Evolutionary conservation across 2,329 filamentous ascomycete genomes (phyloP), one percentile per base, ranked within the genome.

Genomic region (Dactylellina cionopaga): DNA sequence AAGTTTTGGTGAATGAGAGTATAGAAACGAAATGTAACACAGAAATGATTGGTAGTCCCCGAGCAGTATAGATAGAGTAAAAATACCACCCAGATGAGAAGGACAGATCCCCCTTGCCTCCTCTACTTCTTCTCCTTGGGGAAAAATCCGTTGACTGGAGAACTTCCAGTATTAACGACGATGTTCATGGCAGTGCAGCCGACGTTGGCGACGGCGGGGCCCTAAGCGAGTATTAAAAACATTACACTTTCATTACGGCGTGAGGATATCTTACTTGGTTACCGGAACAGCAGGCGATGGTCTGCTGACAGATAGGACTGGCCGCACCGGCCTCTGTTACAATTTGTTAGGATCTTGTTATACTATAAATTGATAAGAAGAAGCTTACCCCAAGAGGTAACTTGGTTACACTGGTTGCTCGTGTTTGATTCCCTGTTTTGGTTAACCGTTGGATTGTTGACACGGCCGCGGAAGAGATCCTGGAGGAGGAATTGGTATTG

Each of bases 171-270:
- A 33, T 72, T 65, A 6, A 72, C 51, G 27, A 65, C 52, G 17
- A 72, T 54, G 52, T 59, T 64, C 68, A 72, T 59, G 5, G 68
- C 68, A 24, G 68, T 64, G 52, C 68, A 72, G 51, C 60, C 59
- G 19, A 64, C 59, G 59, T 64, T 64, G 37, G 59, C 59, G 35
- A 64, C 59, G 27, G 59, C 47, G 22, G 35, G 46, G 25, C 59
- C 59, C 59, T 63, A 17, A 4, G 13, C n/a, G n/a, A 4, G 44
- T 27, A 46, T 22, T 24, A 5, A 22, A 10, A 9, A 24, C 19
- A 5, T 22, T 24, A 5, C 5, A 10, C 25, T 22, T 27, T 17
- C 27, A 17, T 3, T 22, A 11, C 6, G 7, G 29, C n/a, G 1
- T 1, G 5, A 2, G 15, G 27, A 31, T 5, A 46, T 24, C 62